Evolutionary conservation across 2,329 filamentous ascomycete genomes (phyloP).

Genomic region (Hansfordia pulvinata): DNA sequence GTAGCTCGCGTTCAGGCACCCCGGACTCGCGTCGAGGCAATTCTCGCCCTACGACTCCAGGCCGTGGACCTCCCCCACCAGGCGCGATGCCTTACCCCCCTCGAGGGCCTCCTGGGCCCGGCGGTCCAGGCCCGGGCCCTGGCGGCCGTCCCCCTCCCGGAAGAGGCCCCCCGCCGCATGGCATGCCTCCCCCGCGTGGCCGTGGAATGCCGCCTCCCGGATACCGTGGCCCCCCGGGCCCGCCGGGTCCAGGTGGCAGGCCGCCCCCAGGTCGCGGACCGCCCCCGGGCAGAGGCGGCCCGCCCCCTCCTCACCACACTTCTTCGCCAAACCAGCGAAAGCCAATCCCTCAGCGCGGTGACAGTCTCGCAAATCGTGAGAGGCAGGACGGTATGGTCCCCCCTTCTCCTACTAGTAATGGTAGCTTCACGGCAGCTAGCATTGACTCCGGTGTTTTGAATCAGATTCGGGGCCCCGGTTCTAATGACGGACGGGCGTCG

Average conservation of each 20-base stretch:
- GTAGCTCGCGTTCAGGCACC: no score
- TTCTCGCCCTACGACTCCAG: constrained; percentile 10
- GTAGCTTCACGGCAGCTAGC: constrained; percentile 24
- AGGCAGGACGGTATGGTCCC: constrained; percentile 24
- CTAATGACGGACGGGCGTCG: constrained; percentile 11
- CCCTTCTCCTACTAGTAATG: constrained; percentile 20
- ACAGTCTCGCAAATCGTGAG: constrained; percentile 21
- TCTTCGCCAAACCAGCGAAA: constrained; percentile 34
- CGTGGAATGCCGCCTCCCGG: not conserved
- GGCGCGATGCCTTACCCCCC: constrained; percentile 1
- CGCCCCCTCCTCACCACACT: constrained; percentile 19
- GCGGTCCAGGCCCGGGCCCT: constrained; percentile 7
- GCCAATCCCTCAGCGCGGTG: constrained; percentile 29
- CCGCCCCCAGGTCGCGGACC: constrained; percentile 9
- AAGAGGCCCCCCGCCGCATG: no score
- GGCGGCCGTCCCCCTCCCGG: constrained; percentile 15
- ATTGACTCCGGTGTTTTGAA: constrained; percentile 36
- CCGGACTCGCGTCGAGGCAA: no score
- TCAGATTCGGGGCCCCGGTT: constrained; percentile 22
- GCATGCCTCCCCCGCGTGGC: no score
- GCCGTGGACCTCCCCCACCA: constrained; percentile 8
- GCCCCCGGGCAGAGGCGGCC: constrained; percentile 8
- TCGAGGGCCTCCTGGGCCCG: not conserved
- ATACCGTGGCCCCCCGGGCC: constrained; percentile 4
- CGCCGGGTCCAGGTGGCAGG: constrained; percentile 11